A percentile compares a stretch with the other conserved stretches of the same genome.
These are phyloP conservation scores for Linum trigynum DNA, from an alignment of 345 rosid species.

Conservation along the genomic window DNA sequence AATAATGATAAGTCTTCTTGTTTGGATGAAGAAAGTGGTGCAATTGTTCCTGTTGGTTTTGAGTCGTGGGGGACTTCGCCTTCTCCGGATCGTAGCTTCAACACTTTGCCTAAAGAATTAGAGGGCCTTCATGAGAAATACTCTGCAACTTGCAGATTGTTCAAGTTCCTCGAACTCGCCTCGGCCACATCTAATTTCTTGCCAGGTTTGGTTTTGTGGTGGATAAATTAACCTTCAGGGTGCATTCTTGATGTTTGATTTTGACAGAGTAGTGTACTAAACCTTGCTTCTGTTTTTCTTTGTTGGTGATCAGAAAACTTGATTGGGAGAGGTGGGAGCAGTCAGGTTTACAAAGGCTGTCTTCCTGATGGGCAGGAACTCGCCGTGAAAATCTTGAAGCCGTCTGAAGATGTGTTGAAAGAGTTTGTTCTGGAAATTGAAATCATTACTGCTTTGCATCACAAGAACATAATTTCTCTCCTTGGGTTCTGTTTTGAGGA, in stretches of 20 bases:
- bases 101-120: conserved; percentile 17
- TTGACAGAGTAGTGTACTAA: not conserved
- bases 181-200: conserved; percentile 9
- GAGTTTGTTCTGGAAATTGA: conserved; percentile 12
- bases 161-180: conserved; percentile 9
- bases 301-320: conserved; percentile 5
- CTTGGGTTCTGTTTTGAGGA: conserved; percentile 8
- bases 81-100: conserved; percentile 25
- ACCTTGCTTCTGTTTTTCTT: not conserved
- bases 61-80: conserved; percentile 20
- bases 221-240: not conserved
- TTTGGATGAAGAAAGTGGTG: conserved; percentile 30
- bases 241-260: too few relatives aligned
- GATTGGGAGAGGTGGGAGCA: conserved; percentile 9
- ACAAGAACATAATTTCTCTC: conserved; percentile 10
- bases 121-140: conserved; percentile 24
- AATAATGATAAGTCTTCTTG: not conserved
- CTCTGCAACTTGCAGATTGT: conserved; percentile 27
- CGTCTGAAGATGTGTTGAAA: conserved; percentile 5
- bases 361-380: conserved; percentile 10
- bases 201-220: not conserved
- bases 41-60: conserved; percentile 35
- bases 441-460: conserved; percentile 9
- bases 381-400: conserved; percentile 8
- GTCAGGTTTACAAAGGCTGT: conserved; percentile 8